Base-by-base conservation (phyloP, 164 flowering plant genomes). In the Vitis labrusca region DNA sequence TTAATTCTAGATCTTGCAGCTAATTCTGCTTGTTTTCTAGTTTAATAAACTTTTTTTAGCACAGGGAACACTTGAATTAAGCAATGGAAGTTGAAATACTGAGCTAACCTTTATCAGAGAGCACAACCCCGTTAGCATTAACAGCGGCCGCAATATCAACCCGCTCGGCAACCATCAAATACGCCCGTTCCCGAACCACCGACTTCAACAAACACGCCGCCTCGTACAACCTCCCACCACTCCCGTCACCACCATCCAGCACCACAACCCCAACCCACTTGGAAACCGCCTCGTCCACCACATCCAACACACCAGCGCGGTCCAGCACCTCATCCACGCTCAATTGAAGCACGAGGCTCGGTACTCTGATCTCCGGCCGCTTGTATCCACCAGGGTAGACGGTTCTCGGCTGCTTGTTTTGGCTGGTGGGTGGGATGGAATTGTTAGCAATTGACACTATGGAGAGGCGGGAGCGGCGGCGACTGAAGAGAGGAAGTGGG, bases 141-240 rank as follows among this genome's bases (percentile, higher is more conserved):
- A 88, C 91, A 48, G 99, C 97, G 29, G 97, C 80, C 13, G 97
- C 97, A 60, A 92, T 86, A 69, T 94, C 99, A 12, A 92, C 99
- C 44, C 99, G 86, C 81, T 94, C 99, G 1, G 83, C 68, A 15
- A 94, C 71, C 73, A 94, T 72, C 69, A 94, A 79, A 73, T 80
- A 88, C 9, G 97, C 97, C 0, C 99, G 83, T 27, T 86, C 95
- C 75, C 85, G 75, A 63, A 94, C 84, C 57, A 91, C 81, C 7
- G 95, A 84, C 77, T 89, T 92, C 85, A 94, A 71, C 78, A 83
- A 76, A 53, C 93, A 72, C 0, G 97, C 98, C 8, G 95, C 98
- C 70, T 94, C 97, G 32, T 94, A 94, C 30, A 94, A 67, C 63
- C 57, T 73, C 52, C 74, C 80, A 15, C 88, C 90, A 63, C 82